Evolutionary conservation across 257 asterid species (phyloP).

Genomic region (Solanum chmielewskii): DNA sequence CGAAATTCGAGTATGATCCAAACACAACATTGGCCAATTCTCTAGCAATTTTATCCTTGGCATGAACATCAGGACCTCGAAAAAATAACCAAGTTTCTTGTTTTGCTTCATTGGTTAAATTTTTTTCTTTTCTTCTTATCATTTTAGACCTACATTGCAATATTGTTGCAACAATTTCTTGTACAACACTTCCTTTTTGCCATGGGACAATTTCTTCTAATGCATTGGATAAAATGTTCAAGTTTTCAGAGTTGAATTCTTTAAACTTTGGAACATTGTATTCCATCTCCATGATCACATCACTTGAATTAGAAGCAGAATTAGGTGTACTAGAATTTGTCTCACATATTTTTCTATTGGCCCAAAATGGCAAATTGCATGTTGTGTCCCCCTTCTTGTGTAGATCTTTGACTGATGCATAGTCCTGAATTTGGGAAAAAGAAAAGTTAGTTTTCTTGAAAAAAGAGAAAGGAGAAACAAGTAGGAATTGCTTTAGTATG

Average conservation of each 20-base stretch:
- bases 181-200: conserved; percentile 33
- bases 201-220: conserved; percentile 55
- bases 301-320: neutral
- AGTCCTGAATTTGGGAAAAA: neutral
- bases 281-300: neutral
- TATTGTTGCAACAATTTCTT: conserved; percentile 48
- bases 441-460: neutral
- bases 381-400: neutral
- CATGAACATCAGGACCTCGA: conserved; percentile 42
- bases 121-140: conserved; percentile 25
- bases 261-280: neutral
- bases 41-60: conserved; percentile 48
- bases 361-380: neutral
- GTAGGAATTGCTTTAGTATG: neutral
- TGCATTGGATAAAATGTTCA: conserved; percentile 48
- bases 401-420: neutral
- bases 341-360: neutral
- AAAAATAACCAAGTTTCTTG: conserved; percentile 75
- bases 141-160: conserved; percentile 71
- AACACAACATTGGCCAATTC: conserved; percentile 68
- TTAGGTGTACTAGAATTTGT: neutral
- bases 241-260: conserved; percentile 35
- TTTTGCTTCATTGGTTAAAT: neutral
- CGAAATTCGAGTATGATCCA: conserved; percentile 44
- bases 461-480: neutral